Conservation (phyloP, 495 filamentous ascomycete species). For the Letharia columbiana region DNA sequence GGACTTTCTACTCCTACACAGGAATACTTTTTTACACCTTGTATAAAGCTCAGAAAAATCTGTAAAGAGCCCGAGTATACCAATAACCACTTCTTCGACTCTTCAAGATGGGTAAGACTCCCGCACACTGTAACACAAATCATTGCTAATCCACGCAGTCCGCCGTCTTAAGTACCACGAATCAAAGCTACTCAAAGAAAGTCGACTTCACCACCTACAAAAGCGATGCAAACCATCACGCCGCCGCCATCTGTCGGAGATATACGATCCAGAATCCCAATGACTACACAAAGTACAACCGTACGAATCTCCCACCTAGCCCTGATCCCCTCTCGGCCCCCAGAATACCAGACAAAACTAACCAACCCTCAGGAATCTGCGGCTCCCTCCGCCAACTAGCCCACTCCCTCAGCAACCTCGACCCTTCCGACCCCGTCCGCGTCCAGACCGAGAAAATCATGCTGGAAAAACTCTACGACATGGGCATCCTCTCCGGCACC, state of each 20-base stretch:
- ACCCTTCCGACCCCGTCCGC: constrained; percentile 68
- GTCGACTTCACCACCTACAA: constrained; percentile 94
- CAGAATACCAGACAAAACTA: not conserved
- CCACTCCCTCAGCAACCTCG: constrained; percentile 70
- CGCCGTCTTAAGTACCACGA: constrained; percentile 91
- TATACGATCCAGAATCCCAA: constrained; percentile 81
- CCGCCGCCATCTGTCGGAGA: constrained; percentile 65
- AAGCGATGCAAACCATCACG: constrained; percentile 76
- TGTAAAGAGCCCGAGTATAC: not conserved
- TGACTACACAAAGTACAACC: constrained; percentile 86
- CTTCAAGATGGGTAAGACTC: not conserved
- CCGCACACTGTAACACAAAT: not conserved
- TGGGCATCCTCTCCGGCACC: constrained; percentile 68
- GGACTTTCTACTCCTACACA: not conserved
- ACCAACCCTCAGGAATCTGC: constrained; percentile 42
- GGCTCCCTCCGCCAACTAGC: constrained; percentile 81
- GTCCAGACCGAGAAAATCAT: constrained; percentile 72
- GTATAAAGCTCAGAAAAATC: no score
- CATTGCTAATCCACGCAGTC: constrained; percentile 51
- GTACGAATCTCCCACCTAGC: not conserved
- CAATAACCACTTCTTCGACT: not conserved
- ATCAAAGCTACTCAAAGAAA: constrained; percentile 76
- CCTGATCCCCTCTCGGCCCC: not conserved
- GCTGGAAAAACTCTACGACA: constrained; percentile 80
- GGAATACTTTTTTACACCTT: not conserved